Conservation (phyloP, 2,329 filamentous ascomycete species). For the Nemania serpens region DNA sequence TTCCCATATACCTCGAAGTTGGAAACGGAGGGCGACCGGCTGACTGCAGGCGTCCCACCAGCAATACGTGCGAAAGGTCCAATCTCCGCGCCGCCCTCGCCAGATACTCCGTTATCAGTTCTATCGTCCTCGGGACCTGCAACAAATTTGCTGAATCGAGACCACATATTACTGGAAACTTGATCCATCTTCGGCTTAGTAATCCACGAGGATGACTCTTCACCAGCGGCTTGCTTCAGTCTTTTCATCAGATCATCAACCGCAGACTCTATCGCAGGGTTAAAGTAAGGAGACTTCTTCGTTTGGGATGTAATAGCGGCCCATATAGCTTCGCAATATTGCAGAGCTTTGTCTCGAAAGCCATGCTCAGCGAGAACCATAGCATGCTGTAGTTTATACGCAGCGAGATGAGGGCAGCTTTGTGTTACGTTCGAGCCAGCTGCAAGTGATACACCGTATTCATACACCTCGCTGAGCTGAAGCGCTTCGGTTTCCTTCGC, state of each 20-base stretch:
- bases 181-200: slow-evolving; percentile 95
- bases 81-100: slow-evolving; percentile 61
- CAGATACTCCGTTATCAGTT: slow-evolving; percentile 59
- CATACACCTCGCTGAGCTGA: slow-evolving; percentile 94
- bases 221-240: slow-evolving; percentile 83
- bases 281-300: slow-evolving; percentile 84
- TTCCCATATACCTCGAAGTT: slow-evolving; percentile 75
- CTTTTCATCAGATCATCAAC: slow-evolving; percentile 85
- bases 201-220: slow-evolving; percentile 84
- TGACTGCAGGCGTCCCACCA: slow-evolving; percentile 75
- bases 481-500: slow-evolving; percentile 82
- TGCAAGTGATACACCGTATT: slow-evolving; percentile 81
- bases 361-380: slow-evolving; percentile 83
- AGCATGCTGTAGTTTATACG: slow-evolving; percentile 91
- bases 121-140: slow-evolving; percentile 82
- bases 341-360: slow-evolving; percentile 77
- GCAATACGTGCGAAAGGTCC: slow-evolving; percentile 85
- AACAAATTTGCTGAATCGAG: slow-evolving; percentile 95
- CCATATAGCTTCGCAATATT: slow-evolving; percentile 87
- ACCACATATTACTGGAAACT: slow-evolving; percentile 88
- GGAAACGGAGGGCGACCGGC: slow-evolving; percentile 71
- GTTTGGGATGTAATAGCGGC: slow-evolving; percentile 79
- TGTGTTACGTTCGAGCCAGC: slow-evolving; percentile 58
- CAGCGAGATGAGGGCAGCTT: slow-evolving; percentile 78
- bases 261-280: slow-evolving; percentile 71